Conservation (phyloP, 192 early-diverging fungal genomes). For the Gonapodya prolifera region DNA sequence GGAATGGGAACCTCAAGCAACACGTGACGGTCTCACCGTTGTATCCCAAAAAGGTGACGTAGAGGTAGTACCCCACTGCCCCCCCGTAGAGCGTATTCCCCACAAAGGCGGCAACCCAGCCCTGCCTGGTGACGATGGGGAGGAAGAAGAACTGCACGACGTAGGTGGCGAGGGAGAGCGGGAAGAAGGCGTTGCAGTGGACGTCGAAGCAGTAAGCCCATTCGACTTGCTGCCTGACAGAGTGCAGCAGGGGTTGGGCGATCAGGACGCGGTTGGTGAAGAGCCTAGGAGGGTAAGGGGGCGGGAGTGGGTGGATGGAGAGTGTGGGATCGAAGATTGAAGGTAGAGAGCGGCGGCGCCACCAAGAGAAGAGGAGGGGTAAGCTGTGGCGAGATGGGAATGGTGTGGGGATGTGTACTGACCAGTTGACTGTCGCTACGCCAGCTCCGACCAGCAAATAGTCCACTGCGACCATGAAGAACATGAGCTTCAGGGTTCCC, state of each 20-base stretch:
- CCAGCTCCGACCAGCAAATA: slow-evolving; percentile 58
- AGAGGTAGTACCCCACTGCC: slow-evolving; percentile 66
- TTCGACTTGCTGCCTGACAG: slow-evolving; percentile 78
- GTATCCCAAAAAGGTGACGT: slow-evolving; percentile 86
- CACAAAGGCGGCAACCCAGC: slow-evolving; percentile 69
- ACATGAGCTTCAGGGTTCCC: slow-evolving; percentile 56
- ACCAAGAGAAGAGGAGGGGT: too few species aligned
- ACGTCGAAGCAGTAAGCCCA: slow-evolving; percentile 96
- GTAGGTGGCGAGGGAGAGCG: too few species aligned
- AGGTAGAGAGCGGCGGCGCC: too few species aligned
- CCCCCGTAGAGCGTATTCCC: slow-evolving; percentile 82
- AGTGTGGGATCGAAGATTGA: too few species aligned
- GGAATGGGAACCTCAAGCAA: background rate
- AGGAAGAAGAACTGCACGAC: slow-evolving; percentile 90
- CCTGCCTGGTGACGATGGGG: slow-evolving; percentile 59
- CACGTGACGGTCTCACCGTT: slow-evolving; percentile 55
- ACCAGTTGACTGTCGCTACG: slow-evolving; percentile 65
- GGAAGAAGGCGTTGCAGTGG: slow-evolving; percentile 93
- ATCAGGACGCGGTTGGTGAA: slow-evolving; percentile 70
- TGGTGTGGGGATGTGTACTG: slow-evolving; percentile 9
- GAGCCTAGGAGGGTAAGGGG: slow-evolving; percentile 25
- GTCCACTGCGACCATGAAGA: slow-evolving; percentile 74
- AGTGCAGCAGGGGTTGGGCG: slow-evolving; percentile 55
- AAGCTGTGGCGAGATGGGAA: too few species aligned
- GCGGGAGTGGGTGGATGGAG: background rate